Base-by-base conservation (phyloP, 345 rosid genomes). In the Pelargonium nanum region DNA sequence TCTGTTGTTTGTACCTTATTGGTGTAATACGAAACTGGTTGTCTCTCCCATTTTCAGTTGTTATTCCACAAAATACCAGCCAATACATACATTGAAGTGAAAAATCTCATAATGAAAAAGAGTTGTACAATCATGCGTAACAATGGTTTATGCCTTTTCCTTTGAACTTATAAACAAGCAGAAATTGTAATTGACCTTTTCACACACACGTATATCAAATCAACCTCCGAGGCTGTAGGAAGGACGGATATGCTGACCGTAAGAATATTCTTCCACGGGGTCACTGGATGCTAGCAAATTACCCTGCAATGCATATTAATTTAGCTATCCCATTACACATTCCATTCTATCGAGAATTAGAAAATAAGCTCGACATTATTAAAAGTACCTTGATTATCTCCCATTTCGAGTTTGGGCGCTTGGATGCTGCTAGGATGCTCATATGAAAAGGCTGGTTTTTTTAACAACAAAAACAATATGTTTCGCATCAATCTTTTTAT, bases 391-490 rank as follows among this genome's bases (percentile, higher is more conserved):
- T 77, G 34, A 82, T 56, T 65, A 82, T 82, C 71, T 82, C 82
- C 69, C 59, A 67, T 71, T 73, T 79, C 16, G 69, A 23, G 34
- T 60, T 72, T 2, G 73, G 74, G 20, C 70, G 77, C 26, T 5
- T 64, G 0, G 69, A 68, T 58, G 77, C 65, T 1, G 75, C 68
- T 53, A 83, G 65, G 51, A 78, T 68, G 19, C 84, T 75, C 76
- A 83, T 58, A 75, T 83, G 78, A 69, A 83, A 83, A 62, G 68
- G 69, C 84, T 83, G 78, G 44, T 61, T 64, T 56, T 26, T 55
- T 55, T 22, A 22, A 55, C 26, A 2, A 0, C 26, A 50, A 22
- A 22, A 22, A 19, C 9, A 22, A 25, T 19, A 23, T 1, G 26
- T 5, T 55, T 4, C 5, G 26, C 16, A 50, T 50, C 53, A 21